Conservation (phyloP, 2,329 filamentous ascomycete genomes). For the Nothopassalora personata region DNA sequence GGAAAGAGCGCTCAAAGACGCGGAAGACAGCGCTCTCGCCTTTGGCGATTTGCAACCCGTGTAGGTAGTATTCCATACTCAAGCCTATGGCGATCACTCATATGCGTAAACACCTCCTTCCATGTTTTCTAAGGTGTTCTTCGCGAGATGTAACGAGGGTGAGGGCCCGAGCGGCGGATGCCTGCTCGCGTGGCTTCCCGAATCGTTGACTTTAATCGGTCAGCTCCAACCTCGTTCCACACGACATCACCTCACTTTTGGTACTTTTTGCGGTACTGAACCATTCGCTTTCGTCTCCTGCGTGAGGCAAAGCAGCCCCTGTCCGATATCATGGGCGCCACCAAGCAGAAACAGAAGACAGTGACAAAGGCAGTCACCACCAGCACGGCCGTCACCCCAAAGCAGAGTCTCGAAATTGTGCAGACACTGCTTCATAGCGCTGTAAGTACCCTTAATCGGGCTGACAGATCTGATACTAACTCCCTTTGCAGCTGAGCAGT, state of each 20-base stretch:
- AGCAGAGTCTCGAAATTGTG: conserved; percentile 44
- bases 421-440: conserved; percentile 46
- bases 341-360: conserved; percentile 19
- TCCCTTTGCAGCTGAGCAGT: conserved; percentile 30
- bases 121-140: neutral
- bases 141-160: neutral
- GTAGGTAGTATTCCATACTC: neutral
- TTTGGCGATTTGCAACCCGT: neutral
- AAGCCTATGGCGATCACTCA: neutral
- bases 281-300: too few species aligned
- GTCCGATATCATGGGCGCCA: conserved; percentile 19
- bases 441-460: conserved; percentile 29
- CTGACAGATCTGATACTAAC: conserved; percentile 1
- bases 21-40: neutral
- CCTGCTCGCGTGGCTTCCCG: neutral
- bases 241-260: neutral
- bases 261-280: too few species aligned
- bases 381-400: conserved; percentile 31
- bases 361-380: conserved; percentile 22
- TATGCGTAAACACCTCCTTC: neutral
- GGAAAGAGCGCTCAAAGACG: neutral
- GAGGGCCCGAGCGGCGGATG: neutral
- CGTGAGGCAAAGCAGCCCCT: neutral
- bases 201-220: too few species aligned
- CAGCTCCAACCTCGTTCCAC: neutral